phyloP scores from a whole-genome alignment of 345 rosid genomes.

The Melaleuca alternifolia region DNA sequence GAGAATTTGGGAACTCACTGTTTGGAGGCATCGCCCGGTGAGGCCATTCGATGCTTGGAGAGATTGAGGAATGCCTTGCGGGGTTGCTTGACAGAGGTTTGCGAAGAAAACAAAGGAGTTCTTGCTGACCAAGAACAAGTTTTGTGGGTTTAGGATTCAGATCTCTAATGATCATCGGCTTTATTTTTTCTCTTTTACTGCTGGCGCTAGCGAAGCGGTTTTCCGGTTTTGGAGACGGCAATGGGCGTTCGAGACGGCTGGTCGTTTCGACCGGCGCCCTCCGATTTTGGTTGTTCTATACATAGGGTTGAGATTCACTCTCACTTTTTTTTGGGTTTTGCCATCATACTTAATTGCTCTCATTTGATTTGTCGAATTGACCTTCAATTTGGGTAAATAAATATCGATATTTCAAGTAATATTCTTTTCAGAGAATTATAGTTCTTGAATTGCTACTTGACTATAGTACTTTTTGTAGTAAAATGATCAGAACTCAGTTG shows the following conservation, averaged over 20 bases:
- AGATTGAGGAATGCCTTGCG: not conserved
- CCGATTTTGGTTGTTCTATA: not conserved
- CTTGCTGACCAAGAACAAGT: too few relatives aligned
- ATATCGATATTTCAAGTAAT: not conserved
- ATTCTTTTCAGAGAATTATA: not conserved
- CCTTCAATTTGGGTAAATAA: not conserved
- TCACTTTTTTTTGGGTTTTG: not conserved
- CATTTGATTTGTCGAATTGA: not conserved
- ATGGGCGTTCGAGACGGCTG: not conserved
- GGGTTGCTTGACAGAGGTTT: too few relatives aligned
- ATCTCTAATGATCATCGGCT: not conserved
- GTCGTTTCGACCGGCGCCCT: not conserved
- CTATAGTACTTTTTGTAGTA: not conserved
- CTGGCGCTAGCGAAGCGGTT: not conserved
- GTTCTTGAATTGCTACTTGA: not conserved
- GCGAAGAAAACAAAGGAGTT: not conserved
- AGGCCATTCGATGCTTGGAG: not conserved
- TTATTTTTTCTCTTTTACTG: not conserved
- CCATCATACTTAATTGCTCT: not conserved
- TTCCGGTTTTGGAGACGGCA: not conserved
- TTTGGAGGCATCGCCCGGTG: not conserved
- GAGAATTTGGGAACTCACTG: not conserved
- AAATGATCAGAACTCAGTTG: not conserved
- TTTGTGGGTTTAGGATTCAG: not conserved
- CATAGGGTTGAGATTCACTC: not conserved